Evolutionary conservation across 2,329 filamentous ascomycete species (phyloP).

Genomic region (Leptographium lundbergii): DNA sequence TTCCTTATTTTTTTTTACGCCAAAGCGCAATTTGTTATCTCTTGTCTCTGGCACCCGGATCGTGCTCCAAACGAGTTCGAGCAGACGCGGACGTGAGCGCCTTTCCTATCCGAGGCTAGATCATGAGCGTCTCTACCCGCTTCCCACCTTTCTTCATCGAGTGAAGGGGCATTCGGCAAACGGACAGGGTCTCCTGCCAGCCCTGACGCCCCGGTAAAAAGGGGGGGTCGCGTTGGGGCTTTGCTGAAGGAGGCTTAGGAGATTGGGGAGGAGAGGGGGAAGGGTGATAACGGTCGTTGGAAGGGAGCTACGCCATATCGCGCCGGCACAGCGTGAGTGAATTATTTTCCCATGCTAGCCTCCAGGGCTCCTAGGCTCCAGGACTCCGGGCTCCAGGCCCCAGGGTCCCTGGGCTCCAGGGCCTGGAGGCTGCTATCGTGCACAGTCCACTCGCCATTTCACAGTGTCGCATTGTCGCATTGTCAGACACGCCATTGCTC

Average conservation of each 20-base stretch:
- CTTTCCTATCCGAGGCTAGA: constrained; percentile 12
- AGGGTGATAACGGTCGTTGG: neutral
- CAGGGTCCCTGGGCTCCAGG: neutral
- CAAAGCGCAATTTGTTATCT: neutral
- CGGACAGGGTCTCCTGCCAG: constrained; percentile 1
- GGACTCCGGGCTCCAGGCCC: neutral
- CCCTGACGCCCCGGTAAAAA: neutral
- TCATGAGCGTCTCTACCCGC: constrained; percentile 10
- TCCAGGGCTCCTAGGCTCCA: neutral
- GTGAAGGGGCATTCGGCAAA: constrained; percentile 10
- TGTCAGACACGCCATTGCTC: neutral
- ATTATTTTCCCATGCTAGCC: neutral
- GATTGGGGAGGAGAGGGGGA: neutral
- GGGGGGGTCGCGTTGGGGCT: neutral
- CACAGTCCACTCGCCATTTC: neutral
- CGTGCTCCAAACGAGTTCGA: neutral
- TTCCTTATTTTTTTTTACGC: neutral
- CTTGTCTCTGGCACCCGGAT: neutral
- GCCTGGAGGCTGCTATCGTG: neutral
- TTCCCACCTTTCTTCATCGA: constrained; percentile 12
- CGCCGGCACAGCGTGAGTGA: neutral
- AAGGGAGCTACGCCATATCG: neutral
- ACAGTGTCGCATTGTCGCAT: neutral
- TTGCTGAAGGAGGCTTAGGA: constrained; percentile 1
- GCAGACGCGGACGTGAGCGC: neutral